phyloP scores from a whole-genome alignment of 306 rosid genomes.

The Ceratonia siliqua region DNA sequence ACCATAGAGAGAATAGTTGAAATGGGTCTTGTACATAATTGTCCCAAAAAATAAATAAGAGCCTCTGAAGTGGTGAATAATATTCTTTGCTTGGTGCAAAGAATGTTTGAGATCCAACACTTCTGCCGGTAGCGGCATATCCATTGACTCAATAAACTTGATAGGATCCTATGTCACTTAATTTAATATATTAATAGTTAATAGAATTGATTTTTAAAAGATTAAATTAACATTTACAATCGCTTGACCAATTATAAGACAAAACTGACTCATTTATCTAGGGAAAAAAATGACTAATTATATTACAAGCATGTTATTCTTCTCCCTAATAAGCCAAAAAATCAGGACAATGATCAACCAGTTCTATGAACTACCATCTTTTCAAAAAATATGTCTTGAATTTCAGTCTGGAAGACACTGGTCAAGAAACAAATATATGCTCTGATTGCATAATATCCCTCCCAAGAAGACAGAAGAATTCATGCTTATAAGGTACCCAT shows the following conservation, averaged over 20 bases:
- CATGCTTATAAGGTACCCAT: not conserved
- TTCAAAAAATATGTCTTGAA: constrained; percentile 2
- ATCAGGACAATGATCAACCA: constrained; percentile 12
- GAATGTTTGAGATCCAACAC: not conserved
- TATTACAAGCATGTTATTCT: not conserved
- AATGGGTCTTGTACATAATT: not conserved
- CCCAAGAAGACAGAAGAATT: not conserved
- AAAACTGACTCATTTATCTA: constrained; percentile 14
- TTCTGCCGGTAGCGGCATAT: not conserved
- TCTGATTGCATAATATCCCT: constrained; percentile 18
- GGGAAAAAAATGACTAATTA: not conserved
- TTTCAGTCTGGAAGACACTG: constrained; percentile 12
- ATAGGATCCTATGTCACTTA: constrained; percentile 1
- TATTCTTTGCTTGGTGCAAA: constrained; percentile 6
- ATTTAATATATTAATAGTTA: constrained; percentile 10
- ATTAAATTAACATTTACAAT: not conserved
- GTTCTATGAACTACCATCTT: constrained; percentile 14
- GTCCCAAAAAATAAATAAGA: constrained; percentile 3
- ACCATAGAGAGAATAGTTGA: not conserved
- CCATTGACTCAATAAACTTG: constrained; percentile 19
- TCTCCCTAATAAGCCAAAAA: constrained; percentile 7
- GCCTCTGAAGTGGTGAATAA: constrained; percentile 8
- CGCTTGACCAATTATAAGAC: not conserved
- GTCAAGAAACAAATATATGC: constrained; percentile 12
- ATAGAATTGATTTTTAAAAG: not conserved